Evolutionary conservation across 1,139 yeast genomes (phyloP).

Genomic region (Schwanniomyces etchellsii): DNA sequence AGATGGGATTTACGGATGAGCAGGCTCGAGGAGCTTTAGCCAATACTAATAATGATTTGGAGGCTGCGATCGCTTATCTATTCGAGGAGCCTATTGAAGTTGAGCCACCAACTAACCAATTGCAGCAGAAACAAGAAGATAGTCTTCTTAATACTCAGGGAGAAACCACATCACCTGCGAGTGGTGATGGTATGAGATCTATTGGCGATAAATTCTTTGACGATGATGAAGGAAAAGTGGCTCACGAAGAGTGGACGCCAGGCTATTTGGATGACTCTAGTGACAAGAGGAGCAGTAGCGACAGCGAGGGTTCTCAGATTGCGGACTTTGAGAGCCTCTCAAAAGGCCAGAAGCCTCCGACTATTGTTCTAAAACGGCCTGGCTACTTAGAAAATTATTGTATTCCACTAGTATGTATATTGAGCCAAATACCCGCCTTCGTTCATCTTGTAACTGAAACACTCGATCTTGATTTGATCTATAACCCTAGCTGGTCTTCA

Average conservation of each 20-base stretch:
- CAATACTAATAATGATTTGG: conserved; percentile 42
- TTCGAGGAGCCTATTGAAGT: conserved; percentile 35
- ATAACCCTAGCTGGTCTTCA: neutral
- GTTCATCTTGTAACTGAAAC: neutral
- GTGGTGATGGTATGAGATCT: neutral
- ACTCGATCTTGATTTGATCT: neutral
- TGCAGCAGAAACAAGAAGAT: conserved; percentile 1
- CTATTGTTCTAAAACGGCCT: conserved; percentile 10
- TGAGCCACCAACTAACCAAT: conserved; percentile 4
- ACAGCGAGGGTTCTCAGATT: neutral
- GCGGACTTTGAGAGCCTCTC: neutral
- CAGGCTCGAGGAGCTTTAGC: conserved; percentile 38
- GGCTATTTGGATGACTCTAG: neutral
- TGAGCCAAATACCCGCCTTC: conserved; percentile 21
- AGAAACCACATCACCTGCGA: too few relatives aligned
- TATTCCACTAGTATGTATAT: conserved; percentile 19
- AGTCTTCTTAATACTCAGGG: too few relatives aligned
- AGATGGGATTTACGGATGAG: conserved; percentile 57
- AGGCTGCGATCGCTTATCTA: conserved; percentile 48
- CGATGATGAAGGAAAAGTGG: neutral
- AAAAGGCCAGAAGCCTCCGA: conserved; percentile 8
- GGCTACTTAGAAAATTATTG: conserved; percentile 19
- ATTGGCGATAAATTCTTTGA: neutral
- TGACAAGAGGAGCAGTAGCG: neutral
- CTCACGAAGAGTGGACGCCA: neutral